Percentiles rank a stretch among this genome's conserved stretches.
Conservation (phyloP, 2,329 filamentous ascomycete species). For the Fusarium algeriense region DNA sequence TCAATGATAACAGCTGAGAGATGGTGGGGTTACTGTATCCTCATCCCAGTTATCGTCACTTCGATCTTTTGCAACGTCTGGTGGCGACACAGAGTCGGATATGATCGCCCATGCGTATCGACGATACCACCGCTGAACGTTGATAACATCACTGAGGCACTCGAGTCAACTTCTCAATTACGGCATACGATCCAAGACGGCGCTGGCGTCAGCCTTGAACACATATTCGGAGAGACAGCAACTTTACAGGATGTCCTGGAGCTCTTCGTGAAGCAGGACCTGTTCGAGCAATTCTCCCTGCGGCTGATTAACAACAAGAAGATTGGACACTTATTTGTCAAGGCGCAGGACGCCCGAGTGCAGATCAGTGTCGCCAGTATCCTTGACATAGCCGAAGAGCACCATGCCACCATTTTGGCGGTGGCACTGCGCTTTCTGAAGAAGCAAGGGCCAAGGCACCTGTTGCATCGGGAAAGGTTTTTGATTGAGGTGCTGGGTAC, state of each 20-base stretch:
- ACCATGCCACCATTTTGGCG: slow-evolving; percentile 15
- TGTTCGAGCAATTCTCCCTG: slow-evolving; percentile 35
- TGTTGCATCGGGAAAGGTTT: slow-evolving; percentile 35
- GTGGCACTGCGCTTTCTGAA: slow-evolving; percentile 15
- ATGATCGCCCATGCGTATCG: slow-evolving; percentile 46
- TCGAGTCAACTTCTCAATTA: slow-evolving; percentile 30
- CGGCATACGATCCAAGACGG: slow-evolving; percentile 11
- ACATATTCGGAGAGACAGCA: background rate
- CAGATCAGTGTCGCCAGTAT: slow-evolving; percentile 3
- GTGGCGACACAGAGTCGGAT: slow-evolving; percentile 62
- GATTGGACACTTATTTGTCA: background rate
- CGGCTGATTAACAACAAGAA: slow-evolving; percentile 12
- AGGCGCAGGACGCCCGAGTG: background rate
- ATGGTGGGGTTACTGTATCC: slow-evolving; percentile 66
- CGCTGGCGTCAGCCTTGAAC: background rate
- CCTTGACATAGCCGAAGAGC: background rate
- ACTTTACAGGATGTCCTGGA: slow-evolving; percentile 11
- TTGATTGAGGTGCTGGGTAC: slow-evolving; percentile 35
- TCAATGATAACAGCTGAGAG: slow-evolving; percentile 63
- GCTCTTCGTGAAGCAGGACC: slow-evolving; percentile 28
- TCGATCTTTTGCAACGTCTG: slow-evolving; percentile 62
- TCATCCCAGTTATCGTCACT: slow-evolving; percentile 62
- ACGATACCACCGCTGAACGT: background rate
- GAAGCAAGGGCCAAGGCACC: slow-evolving; percentile 8
- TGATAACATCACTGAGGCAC: slow-evolving; percentile 1